A percentile compares a stretch with the other conserved stretches of the same genome.
Evolutionary conservation across 768 basidiomycete species (phyloP).

Genomic region (Lactifluus rugatus): DNA sequence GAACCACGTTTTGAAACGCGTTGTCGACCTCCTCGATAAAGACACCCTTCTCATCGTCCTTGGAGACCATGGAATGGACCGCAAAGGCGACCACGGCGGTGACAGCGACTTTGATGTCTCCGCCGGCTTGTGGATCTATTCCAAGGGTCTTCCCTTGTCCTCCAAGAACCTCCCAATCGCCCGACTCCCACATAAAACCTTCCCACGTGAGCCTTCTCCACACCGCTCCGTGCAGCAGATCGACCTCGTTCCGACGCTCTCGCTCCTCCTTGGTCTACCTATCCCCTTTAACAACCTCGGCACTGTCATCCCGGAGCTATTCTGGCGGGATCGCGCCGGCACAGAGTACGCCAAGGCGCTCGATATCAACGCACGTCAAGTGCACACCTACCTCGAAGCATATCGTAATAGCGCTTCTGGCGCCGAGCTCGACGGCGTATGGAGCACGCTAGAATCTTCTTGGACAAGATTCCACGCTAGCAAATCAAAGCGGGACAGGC

Average conservation of each 20-base stretch:
- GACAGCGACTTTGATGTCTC: constrained; percentile 80
- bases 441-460: constrained; percentile 37
- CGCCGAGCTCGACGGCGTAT: constrained; percentile 60
- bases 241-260: constrained; percentile 81
- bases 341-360: constrained; percentile 48
- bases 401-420: constrained; percentile 68
- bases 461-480: constrained; percentile 4
- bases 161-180: constrained; percentile 27
- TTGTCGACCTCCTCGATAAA: constrained; percentile 69
- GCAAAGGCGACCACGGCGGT: constrained; percentile 90
- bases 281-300: constrained; percentile 97
- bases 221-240: constrained; percentile 82
- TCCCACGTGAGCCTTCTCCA: constrained; percentile 45
- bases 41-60: constrained; percentile 86
- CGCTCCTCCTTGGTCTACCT: constrained; percentile 83
- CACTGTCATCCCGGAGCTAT: constrained; percentile 82
- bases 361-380: constrained; percentile 61
- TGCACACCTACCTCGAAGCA: constrained; percentile 62
- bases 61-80: constrained; percentile 97
- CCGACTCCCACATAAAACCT: constrained; percentile 44
- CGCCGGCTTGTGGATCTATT: constrained; percentile 86
- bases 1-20: constrained; percentile 63
- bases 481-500: neutral
- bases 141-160: constrained; percentile 53
- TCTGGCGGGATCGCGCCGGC: constrained; percentile 43